phyloP scores from a whole-genome alignment of 2,329 filamentous ascomycete species.

The Penicillium sumatraense region DNA sequence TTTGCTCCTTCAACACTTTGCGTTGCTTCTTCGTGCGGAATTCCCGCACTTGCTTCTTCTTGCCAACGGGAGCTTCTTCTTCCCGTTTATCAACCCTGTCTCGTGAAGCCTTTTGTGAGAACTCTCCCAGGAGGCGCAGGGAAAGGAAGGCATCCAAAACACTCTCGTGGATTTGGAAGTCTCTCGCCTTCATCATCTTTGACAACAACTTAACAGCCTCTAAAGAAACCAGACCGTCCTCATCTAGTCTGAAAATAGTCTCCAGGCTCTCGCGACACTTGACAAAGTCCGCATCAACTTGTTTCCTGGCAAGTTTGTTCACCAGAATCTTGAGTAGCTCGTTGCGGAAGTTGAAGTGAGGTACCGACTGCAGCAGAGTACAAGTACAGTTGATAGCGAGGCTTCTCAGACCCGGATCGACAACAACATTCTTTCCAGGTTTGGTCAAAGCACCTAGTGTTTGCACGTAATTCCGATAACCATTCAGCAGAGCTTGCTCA shows the following conservation, averaged over 20 bases:
- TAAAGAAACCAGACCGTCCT: slow-evolving; percentile 84
- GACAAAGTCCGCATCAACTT: slow-evolving; percentile 73
- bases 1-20: slow-evolving; percentile 83
- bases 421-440: slow-evolving; percentile 40
- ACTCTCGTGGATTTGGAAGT: slow-evolving; percentile 81
- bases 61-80: slow-evolving; percentile 50
- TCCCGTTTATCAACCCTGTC: slow-evolving; percentile 70
- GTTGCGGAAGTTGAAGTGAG: slow-evolving; percentile 95
- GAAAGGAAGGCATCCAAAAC: slow-evolving; percentile 91
- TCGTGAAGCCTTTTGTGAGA: slow-evolving; percentile 79
- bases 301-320: slow-evolving; percentile 75
- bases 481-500: slow-evolving; percentile 82
- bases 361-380: slow-evolving; percentile 76
- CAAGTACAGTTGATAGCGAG: slow-evolving; percentile 87
- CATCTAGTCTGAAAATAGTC: slow-evolving; percentile 80
- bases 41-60: slow-evolving; percentile 76
- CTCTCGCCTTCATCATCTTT: slow-evolving; percentile 92
- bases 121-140: slow-evolving; percentile 84
- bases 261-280: slow-evolving; percentile 81
- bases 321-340: slow-evolving; percentile 88
- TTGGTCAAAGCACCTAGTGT: slow-evolving; percentile 72
- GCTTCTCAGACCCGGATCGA: slow-evolving; percentile 60
- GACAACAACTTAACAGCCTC: slow-evolving; percentile 83
- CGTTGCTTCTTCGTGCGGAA: slow-evolving; percentile 88
- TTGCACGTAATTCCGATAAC: slow-evolving; percentile 84